Evolutionary conservation across 805 yeast genomes (phyloP).

Genomic region (Yarrowia deformans): DNA sequence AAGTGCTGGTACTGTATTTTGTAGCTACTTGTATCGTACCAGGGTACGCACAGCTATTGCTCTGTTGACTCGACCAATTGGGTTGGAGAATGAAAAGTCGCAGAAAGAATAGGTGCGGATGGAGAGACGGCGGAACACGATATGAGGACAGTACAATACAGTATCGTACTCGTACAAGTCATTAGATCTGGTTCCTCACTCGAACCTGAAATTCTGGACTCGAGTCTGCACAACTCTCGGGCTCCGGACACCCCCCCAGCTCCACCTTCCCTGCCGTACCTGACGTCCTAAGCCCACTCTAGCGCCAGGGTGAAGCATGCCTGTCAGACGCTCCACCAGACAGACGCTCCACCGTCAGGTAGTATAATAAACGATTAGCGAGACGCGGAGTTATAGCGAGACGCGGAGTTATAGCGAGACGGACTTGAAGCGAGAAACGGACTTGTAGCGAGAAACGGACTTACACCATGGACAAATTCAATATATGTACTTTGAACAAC

Average conservation of each 20-base stretch:
- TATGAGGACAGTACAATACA: too few species aligned
- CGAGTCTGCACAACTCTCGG: too few species aligned
- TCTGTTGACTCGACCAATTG: neutral
- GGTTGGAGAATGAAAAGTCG: conserved; percentile 9
- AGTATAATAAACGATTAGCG: neutral
- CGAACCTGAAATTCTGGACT: neutral
- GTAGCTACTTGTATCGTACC: too few species aligned
- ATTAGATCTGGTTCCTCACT: neutral
- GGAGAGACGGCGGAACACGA: too few species aligned
- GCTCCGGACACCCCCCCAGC: too few species aligned
- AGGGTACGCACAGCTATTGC: neutral
- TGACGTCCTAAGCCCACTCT: conserved; percentile 3
- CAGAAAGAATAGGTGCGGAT: too few species aligned
- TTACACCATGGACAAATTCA: too few species aligned
- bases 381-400: too few species aligned
- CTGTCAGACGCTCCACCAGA: neutral
- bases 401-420: neutral
- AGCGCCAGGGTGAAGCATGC: conserved; percentile 5
- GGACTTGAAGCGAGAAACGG: neutral
- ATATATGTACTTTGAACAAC: too few species aligned
- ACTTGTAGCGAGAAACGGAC: neutral
- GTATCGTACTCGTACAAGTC: too few species aligned
- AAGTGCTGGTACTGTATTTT: neutral
- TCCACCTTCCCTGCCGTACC: neutral
- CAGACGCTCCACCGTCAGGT: too few species aligned